Conservation (phyloP, 2,329 filamentous ascomycete species). For the Talaromyces funiculosus region DNA sequence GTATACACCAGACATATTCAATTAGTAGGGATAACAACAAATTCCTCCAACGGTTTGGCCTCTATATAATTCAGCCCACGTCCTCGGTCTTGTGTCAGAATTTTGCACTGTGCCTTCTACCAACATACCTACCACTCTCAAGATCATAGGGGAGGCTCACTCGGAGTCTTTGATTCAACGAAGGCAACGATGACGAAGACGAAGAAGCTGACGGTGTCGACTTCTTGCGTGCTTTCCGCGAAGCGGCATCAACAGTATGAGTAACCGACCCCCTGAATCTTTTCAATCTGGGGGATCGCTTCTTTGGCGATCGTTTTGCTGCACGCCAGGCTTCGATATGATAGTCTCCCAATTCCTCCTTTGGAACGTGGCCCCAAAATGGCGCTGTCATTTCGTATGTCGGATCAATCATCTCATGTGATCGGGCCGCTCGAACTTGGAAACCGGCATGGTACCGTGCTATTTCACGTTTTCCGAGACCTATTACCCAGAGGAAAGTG, state of each 20-base stretch:
- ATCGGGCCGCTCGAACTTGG: constrained; percentile 14
- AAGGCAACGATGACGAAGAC: neutral
- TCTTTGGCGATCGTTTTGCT: constrained; percentile 8
- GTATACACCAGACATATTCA: neutral
- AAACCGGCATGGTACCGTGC: constrained; percentile 17
- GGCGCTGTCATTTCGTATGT: constrained; percentile 16
- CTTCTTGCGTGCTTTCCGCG: neutral
- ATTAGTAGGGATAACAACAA: neutral
- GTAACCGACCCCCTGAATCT: neutral
- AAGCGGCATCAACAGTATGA: neutral
- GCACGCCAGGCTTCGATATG: constrained; percentile 13
- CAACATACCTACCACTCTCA: neutral
- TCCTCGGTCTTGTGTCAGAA: neutral
- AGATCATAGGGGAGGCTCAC: neutral
- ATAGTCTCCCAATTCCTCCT: constrained; percentile 16
- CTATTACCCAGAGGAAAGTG: constrained; percentile 9
- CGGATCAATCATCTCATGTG: constrained; percentile 13
- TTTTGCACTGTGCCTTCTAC: constrained; percentile 3
- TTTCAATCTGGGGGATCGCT: neutral
- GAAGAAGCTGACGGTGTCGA: neutral
- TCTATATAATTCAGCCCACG: neutral
- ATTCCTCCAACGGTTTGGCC: neutral
- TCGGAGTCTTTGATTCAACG: neutral
- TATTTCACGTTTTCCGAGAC: constrained; percentile 13
- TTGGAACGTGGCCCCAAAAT: constrained; percentile 12